Evolutionary conservation across 352 stramenopile genomes (phyloP).

Genomic region (Pythium guiyangense): DNA sequence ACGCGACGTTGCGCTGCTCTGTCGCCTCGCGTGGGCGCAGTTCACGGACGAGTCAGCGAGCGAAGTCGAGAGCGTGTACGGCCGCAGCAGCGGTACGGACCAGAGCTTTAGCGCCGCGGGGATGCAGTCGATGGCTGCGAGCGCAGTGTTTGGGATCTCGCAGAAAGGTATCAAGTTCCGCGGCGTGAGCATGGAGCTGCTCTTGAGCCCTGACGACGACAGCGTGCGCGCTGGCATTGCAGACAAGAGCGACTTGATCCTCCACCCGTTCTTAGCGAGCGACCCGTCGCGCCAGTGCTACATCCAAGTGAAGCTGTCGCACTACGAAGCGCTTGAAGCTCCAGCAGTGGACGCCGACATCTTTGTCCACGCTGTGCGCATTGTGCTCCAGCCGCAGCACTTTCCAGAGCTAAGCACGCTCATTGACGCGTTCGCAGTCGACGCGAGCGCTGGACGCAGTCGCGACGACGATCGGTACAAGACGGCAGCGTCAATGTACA

Average conservation of each 20-base stretch:
- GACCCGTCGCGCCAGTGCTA: constrained; percentile 66
- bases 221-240: constrained; percentile 20
- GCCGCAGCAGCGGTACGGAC: constrained; percentile 31
- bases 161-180: constrained; percentile 85
- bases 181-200: constrained; percentile 77
- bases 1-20: constrained; percentile 66
- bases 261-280: constrained; percentile 67
- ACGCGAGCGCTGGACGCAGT: constrained; percentile 6
- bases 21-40: constrained; percentile 73
- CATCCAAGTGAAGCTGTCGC: constrained; percentile 78
- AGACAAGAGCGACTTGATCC: constrained; percentile 33
- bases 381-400: constrained; percentile 79
- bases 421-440: constrained; percentile 54
- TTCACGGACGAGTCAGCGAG: constrained; percentile 81
- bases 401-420: constrained; percentile 69
- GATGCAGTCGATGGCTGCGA: constrained; percentile 78
- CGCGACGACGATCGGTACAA: constrained; percentile 18
- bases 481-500: constrained; percentile 49
- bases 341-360: constrained; percentile 73
- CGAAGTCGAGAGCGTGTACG: constrained; percentile 72
- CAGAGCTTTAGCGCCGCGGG: constrained; percentile 23
- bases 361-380: constrained; percentile 78
- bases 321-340: constrained; percentile 69
- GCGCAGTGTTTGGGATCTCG: constrained; percentile 76
- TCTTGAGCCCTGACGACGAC: constrained; percentile 54